Conservation (phyloP, 2,329 filamentous ascomycete species). For the Dissoconium aciculare region DNA sequence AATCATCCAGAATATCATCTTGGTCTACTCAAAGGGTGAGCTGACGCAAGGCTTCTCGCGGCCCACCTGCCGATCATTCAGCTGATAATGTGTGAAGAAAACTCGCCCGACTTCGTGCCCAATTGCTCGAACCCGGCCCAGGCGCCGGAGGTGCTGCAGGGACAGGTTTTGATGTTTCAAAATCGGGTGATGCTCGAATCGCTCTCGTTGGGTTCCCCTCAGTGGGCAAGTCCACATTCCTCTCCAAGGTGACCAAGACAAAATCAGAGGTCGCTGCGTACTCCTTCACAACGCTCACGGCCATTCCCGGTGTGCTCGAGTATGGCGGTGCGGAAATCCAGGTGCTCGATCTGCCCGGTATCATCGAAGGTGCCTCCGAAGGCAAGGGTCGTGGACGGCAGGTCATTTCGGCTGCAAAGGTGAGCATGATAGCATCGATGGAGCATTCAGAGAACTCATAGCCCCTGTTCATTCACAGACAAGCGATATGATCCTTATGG, state of each 20-base stretch:
- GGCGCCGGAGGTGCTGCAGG: constrained; percentile 66
- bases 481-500: constrained; percentile 91
- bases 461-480: constrained; percentile 40
- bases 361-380: constrained; percentile 92
- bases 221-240: constrained; percentile 93
- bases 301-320: constrained; percentile 91
- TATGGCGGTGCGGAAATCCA: constrained; percentile 98
- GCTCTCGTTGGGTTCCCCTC: constrained; percentile 97
- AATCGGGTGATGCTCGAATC: constrained; percentile 91
- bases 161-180: constrained; percentile 75
- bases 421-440: constrained; percentile 14
- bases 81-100: constrained; percentile 56
- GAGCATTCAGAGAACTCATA: too few species aligned
- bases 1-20: constrained; percentile 74
- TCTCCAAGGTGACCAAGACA: constrained; percentile 98
- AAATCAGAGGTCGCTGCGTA: constrained; percentile 93
- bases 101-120: constrained; percentile 82
- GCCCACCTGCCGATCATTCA: constrained; percentile 13
- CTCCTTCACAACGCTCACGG: constrained; percentile 92
- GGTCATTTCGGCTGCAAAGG: constrained; percentile 91
- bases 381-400: constrained; percentile 91
- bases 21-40: constrained; percentile 88
- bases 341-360: constrained; percentile 90
- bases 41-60: constrained; percentile 1
- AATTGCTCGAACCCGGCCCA: constrained; percentile 77